Conservation (phyloP, 2,329 filamentous ascomycete genomes). For the Graphiopsis chlorocephala region DNA sequence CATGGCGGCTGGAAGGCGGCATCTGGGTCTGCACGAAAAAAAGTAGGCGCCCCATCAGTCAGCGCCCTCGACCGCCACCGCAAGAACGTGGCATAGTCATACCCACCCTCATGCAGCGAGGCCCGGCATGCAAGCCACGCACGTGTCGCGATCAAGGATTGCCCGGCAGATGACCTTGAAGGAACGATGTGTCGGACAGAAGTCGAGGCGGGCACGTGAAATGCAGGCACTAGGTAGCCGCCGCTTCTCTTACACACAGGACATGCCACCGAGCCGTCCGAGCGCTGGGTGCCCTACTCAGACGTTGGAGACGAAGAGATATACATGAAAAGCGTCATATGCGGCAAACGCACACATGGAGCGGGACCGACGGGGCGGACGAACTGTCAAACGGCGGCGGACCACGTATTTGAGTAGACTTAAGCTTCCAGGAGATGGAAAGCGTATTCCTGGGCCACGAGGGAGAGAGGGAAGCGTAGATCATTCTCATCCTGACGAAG, state of each 20-base stretch:
- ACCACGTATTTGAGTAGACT: neutral
- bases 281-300: neutral
- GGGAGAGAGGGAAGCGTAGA: neutral
- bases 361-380: conserved; percentile 4
- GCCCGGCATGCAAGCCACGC: conserved; percentile 10
- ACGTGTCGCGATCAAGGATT: conserved; percentile 15
- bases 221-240: neutral
- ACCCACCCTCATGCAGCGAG: conserved; percentile 5
- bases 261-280: neutral
- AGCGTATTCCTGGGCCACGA: neutral
- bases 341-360: neutral
- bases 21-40: neutral
- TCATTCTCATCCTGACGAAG: conserved; percentile 8
- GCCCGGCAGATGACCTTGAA: conserved; percentile 12
- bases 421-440: neutral
- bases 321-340: neutral
- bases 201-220: conserved; percentile 8
- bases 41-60: conserved; percentile 1
- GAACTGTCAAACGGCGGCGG: neutral
- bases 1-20: neutral
- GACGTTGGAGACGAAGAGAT: neutral
- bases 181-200: conserved; percentile 1
- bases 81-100: neutral
- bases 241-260: neutral
- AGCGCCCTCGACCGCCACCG: neutral